A percentile compares a stretch with the other conserved stretches of the same genome.
phyloP scores from a whole-genome alignment of 371 early-diverging fungal species.

The Catenaria anguillulae region DNA sequence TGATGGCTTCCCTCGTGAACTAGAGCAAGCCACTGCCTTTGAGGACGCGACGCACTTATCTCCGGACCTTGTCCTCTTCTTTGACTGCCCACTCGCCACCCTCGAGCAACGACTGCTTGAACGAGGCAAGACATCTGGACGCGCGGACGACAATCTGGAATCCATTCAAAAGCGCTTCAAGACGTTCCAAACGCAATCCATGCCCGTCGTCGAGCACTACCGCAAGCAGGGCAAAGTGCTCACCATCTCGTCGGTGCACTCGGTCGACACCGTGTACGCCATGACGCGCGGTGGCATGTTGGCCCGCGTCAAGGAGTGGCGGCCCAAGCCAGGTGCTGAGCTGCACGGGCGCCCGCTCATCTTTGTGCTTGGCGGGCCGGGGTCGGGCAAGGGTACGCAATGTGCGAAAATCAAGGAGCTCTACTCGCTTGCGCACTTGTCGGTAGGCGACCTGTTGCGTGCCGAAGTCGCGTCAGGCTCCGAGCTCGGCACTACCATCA shows the following conservation, averaged over 20 bases:
- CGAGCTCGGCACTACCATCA: constrained; percentile 23
- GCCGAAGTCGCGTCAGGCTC: constrained; percentile 24
- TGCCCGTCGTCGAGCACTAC: constrained; percentile 78
- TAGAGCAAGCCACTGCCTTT: constrained; percentile 28
- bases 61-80: constrained; percentile 29
- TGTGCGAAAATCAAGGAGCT: constrained; percentile 28
- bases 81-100: constrained; percentile 27
- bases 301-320: background rate
- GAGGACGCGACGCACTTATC: constrained; percentile 15
- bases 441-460: constrained; percentile 44
- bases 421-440: constrained; percentile 31
- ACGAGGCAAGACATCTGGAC: constrained; percentile 82
- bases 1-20: constrained; percentile 32
- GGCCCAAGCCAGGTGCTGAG: background rate
- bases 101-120: constrained; percentile 36
- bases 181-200: constrained; percentile 63
- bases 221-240: constrained; percentile 55
- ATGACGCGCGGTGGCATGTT: background rate
- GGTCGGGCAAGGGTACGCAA: constrained; percentile 32
- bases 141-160: constrained; percentile 87
- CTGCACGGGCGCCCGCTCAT: background rate
- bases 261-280: background rate
- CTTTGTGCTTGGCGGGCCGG: background rate
- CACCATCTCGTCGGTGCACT: constrained; percentile 25
- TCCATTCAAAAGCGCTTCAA: constrained; percentile 86